Evolutionary conservation across 2,329 filamentous ascomycete species (phyloP).

Genomic region (Geosmithia flava): DNA sequence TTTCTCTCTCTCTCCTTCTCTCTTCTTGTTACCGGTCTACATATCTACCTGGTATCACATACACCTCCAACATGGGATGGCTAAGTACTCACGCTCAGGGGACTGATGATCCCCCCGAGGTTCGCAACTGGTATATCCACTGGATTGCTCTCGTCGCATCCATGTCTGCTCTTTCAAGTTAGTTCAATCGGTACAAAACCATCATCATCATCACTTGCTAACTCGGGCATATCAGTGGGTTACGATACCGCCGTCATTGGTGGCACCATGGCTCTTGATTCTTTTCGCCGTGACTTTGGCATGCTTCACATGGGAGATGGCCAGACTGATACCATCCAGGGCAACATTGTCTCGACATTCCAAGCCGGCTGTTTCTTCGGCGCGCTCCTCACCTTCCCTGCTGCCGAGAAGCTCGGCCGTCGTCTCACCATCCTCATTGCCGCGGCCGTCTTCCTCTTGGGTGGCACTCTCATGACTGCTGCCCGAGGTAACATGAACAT

Average conservation of each 20-base stretch:
- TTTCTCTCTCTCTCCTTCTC: no score
- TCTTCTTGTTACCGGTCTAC: no score
- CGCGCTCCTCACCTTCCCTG: constrained; percentile 16
- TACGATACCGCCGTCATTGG: constrained; percentile 10
- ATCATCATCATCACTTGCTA: no score
- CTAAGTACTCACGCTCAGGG: constrained; percentile 22
- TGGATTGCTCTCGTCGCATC: constrained; percentile 16
- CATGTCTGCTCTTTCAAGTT: constrained; percentile 20
- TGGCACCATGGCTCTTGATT: constrained; percentile 9
- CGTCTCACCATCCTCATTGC: constrained; percentile 25
- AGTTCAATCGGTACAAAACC: no score
- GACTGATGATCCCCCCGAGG: constrained; percentile 18
- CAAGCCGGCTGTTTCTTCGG: constrained; percentile 17
- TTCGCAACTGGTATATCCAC: constrained; percentile 20
- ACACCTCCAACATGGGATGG: no score
- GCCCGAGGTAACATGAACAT: constrained; percentile 31
- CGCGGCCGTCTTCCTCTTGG: constrained; percentile 32
- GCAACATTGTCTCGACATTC: constrained; percentile 12
- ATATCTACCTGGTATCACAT: no score
- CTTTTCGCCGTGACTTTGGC: constrained; percentile 10
- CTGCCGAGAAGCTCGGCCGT: constrained; percentile 27
- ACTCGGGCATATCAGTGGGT: constrained; percentile 2
- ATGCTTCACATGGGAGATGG: constrained; percentile 3
- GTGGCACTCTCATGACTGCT: constrained; percentile 37
- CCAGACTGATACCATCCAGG: constrained; percentile 8